These are phyloP conservation scores for Cryptococcus sp. DNA, from an alignment of 1,284 basidiomycete species.

Conservation along the genomic window DNA sequence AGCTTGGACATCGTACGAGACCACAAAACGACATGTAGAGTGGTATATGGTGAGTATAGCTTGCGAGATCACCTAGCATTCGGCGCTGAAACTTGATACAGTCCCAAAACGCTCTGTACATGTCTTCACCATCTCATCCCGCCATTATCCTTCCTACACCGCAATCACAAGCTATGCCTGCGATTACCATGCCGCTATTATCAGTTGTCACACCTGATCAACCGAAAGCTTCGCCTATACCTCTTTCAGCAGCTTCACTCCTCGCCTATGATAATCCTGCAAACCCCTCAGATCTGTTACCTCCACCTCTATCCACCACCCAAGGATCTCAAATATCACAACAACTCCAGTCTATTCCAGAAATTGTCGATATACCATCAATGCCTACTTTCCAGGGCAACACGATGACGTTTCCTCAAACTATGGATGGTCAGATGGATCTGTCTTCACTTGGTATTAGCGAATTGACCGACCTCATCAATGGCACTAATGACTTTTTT, in stretches of 20 bases:
- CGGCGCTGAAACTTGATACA: constrained; percentile 9
- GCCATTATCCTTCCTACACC: constrained; percentile 11
- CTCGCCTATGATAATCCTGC: constrained; percentile 10
- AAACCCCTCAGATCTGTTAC: not conserved
- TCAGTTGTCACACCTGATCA: not conserved
- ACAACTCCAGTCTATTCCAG: not conserved
- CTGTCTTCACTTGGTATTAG: constrained; percentile 14
- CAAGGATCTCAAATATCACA: not conserved
- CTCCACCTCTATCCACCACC: not conserved
- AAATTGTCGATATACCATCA: not conserved
- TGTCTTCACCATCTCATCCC: constrained; percentile 14
- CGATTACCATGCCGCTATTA: not conserved
- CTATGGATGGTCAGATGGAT: constrained; percentile 1
- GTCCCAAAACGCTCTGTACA: constrained; percentile 13
- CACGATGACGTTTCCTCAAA: not conserved
- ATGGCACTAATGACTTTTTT: constrained; percentile 5
- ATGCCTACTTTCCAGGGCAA: not conserved
- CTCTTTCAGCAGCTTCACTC: constrained; percentile 17
- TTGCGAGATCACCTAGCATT: not conserved
- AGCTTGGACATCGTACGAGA: constrained; percentile 27
- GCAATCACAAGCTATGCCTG: constrained; percentile 7
- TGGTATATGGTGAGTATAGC: constrained; percentile 22
- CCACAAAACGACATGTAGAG: constrained; percentile 25
- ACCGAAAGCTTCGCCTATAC: constrained; percentile 19
- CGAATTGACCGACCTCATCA: constrained; percentile 17